A percentile compares a stretch with the other conserved stretches of the same genome.
Conservation (phyloP, 352 stramenopile species). For the Thraustochytrium sp. region DNA sequence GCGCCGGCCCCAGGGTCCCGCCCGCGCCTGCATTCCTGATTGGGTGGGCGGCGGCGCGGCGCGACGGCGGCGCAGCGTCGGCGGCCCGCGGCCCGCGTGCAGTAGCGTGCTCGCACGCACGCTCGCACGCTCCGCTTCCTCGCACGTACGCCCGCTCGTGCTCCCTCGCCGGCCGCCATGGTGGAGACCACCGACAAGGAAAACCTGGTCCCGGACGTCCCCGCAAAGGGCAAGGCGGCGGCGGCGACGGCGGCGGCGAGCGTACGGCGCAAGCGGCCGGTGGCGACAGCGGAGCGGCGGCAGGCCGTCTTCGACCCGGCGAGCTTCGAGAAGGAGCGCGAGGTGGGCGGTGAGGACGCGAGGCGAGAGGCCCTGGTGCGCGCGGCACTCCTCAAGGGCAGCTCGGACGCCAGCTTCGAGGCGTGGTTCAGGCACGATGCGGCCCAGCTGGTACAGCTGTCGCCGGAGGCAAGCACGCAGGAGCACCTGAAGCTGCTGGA, state of each 20-base stretch:
- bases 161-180: no score
- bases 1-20: no score
- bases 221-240: no score
- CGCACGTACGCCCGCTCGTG: no score
- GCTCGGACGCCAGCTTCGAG: background rate
- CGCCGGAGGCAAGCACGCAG: background rate
- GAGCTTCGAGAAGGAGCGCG: background rate
- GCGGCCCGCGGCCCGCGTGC: no score
- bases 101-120: no score
- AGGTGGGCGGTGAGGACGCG: background rate
- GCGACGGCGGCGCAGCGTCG: no score
- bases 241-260: background rate
- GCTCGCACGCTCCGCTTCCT: no score
- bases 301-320: background rate
- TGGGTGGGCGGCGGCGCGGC: no score
- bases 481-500: background rate
- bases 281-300: background rate
- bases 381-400: background rate
- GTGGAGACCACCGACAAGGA: conserved; percentile 28
- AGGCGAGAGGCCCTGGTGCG: background rate
- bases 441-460: background rate
- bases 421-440: background rate
- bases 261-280: background rate
- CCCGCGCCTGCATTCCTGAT: no score
- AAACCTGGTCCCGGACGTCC: background rate